Base-by-base conservation (phyloP, 1,284 basidiomycete species). In the Malassezia psittaci region DNA sequence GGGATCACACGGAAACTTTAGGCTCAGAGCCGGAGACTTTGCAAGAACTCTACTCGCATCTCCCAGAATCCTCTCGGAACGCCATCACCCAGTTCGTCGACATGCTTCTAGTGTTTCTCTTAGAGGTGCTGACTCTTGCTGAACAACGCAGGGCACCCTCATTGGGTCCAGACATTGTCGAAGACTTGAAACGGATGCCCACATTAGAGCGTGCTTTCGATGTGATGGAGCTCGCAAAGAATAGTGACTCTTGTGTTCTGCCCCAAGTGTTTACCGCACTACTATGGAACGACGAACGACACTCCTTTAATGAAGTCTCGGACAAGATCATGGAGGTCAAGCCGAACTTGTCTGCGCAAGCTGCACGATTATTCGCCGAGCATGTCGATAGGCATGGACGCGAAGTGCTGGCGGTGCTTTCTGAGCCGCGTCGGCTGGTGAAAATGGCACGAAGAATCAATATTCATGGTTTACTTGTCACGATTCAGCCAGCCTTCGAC, bases 211-310 rank as follows among this genome's bases (percentile, higher is more conserved):
- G 32, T 16, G 36, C 37, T 9, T 59, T 45, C 29, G 62, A 33
- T 83, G 64, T 62, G 35, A 54, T 54, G 36, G 62, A 60, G 6
- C 66, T 61, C 42, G 53, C 58, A 45, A 57, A 55, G 21, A 56
- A 57, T 45, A 35, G 33, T 21, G 36, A 42, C 47, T 48, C 48
- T 32, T 29, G 4, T 3, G 24, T 29, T 29, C 7, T 29, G 24
- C 51, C 42, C 34, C 67, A 63, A 12, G 83, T 62, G 85, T 91
- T 60, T 82, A 86, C 86, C 19, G 81, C 96, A 51, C 79, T 94
- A 16, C 77, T 96, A 2, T 96, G 90, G 90, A 91, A 94, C 75
- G 93, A 96, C 77, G 94, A 99, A 76, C 94, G 90, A 66, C 94
- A 96, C 75, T 90, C 88, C 2, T 88, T 87, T 66, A 85, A 86